A percentile compares a stretch with the other conserved stretches of the same genome.
phyloP scores from a whole-genome alignment of 2,329 filamentous ascomycete species.

The Chalara sp. region DNA sequence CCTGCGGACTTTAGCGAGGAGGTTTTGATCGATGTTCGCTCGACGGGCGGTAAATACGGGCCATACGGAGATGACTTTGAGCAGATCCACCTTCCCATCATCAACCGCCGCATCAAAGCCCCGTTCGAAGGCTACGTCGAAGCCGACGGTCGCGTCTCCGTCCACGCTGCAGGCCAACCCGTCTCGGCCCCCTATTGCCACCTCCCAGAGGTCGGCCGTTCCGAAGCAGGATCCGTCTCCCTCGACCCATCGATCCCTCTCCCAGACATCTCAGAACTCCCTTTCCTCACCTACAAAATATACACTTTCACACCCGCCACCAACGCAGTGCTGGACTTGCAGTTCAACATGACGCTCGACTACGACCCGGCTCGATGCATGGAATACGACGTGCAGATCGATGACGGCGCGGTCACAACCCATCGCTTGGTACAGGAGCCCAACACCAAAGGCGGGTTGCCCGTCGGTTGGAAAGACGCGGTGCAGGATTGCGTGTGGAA shows the following conservation, averaged over 20 bases:
- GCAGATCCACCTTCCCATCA: constrained; percentile 46
- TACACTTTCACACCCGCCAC: constrained; percentile 37
- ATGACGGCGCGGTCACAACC: constrained; percentile 26
- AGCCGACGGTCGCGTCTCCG: constrained; percentile 46
- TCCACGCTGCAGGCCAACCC: constrained; percentile 31
- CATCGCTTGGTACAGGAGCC: constrained; percentile 31
- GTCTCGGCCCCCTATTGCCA: background rate
- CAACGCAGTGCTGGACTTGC: constrained; percentile 1
- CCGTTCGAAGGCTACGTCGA: constrained; percentile 55
- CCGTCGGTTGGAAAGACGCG: constrained; percentile 7
- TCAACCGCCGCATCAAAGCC: constrained; percentile 38
- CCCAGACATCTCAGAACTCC: constrained; percentile 14
- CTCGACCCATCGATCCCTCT: background rate
- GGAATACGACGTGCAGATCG: constrained; percentile 25
- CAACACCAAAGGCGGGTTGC: constrained; percentile 10
- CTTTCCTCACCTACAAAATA: constrained; percentile 51
- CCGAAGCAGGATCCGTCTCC: background rate
- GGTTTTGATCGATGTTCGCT: constrained; percentile 25
- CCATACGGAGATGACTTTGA: constrained; percentile 25
- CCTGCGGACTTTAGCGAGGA: constrained; percentile 26
- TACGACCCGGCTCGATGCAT: constrained; percentile 39
- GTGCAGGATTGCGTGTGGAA: constrained; percentile 13
- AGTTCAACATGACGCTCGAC: constrained; percentile 10
- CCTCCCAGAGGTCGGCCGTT: constrained; percentile 2
- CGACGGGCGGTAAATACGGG: constrained; percentile 27